A percentile compares a stretch with the other conserved stretches of the same genome.
These are phyloP conservation scores for Populus hybrid DNA, from an alignment of 441 rosid species.

Conservation along the genomic window DNA sequence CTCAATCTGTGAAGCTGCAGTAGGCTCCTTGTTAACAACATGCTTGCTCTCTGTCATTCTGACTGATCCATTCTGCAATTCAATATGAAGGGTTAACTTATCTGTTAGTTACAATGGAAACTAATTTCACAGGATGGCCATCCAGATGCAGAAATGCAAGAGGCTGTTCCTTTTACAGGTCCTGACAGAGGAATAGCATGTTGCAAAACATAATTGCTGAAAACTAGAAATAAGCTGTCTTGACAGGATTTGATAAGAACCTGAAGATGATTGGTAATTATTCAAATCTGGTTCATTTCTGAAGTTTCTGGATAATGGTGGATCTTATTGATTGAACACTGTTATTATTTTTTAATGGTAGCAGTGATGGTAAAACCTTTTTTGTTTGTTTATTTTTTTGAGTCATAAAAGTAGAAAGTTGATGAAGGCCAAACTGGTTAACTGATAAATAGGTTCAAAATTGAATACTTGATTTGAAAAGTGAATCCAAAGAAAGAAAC, in stretches of 20 bases:
- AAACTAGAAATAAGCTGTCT: background rate
- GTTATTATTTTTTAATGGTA: too few relatives aligned
- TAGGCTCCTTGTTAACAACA: constrained; percentile 21
- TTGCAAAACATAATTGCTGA: background rate
- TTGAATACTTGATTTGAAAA: constrained; percentile 3
- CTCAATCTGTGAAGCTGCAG: constrained; percentile 25
- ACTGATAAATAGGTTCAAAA: background rate
- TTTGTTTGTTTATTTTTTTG: too few relatives aligned
- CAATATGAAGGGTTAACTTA: constrained; percentile 13
- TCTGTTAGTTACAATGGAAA: background rate
- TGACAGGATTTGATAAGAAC: background rate
- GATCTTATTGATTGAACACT: background rate
- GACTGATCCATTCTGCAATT: constrained; percentile 44
- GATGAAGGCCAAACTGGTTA: background rate
- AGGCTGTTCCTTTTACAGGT: background rate
- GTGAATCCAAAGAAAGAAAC: constrained; percentile 7
- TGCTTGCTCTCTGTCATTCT: constrained; percentile 10
- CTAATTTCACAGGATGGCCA: background rate
- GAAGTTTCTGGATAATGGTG: background rate
- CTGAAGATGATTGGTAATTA: constrained; percentile 1
- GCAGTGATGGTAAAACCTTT: background rate
- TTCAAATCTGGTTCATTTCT: background rate
- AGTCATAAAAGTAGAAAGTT: background rate
- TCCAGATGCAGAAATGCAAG: background rate
- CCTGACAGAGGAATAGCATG: constrained; percentile 2